phyloP scores from a whole-genome alignment of 148 eudicot species.

The Polygonum maritimum region DNA sequence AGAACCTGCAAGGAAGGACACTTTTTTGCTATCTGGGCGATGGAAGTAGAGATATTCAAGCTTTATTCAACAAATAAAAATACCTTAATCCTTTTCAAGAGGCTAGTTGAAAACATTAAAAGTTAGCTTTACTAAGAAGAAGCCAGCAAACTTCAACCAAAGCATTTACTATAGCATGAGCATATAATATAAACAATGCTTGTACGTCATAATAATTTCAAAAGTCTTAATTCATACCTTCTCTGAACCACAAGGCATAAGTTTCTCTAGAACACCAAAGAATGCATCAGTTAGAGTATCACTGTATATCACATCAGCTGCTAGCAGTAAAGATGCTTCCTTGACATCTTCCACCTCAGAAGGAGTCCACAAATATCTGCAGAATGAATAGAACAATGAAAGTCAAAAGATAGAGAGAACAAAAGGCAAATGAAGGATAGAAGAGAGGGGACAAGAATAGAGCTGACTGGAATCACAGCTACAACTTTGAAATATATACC shows the following conservation, averaged over 20 bases:
- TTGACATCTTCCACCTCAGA: constrained; percentile 57
- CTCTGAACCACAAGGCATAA: constrained; percentile 45
- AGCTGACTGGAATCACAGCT: background rate
- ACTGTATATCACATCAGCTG: constrained; percentile 96
- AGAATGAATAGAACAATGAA: constrained; percentile 7
- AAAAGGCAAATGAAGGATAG: background rate
- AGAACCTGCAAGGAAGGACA: constrained; percentile 36
- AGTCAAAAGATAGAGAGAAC: background rate
- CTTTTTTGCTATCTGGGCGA: background rate
- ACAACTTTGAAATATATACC: background rate
- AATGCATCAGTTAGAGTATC: constrained; percentile 88
- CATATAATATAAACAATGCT: background rate
- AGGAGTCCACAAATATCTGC: constrained; percentile 59
- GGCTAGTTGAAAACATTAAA: background rate
- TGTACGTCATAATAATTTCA: background rate
- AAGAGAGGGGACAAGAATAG: background rate
- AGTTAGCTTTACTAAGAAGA: background rate
- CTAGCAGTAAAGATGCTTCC: constrained; percentile 65
- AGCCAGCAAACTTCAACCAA: background rate
- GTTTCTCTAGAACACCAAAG: constrained; percentile 46
- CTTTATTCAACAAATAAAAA: background rate
- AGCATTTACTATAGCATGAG: background rate
- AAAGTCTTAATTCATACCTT: constrained; percentile 35
- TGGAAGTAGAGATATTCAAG: background rate
- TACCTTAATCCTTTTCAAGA: background rate